Percentiles rank a stretch among this genome's conserved stretches.
Evolutionary conservation across 2,329 filamentous ascomycete species (phyloP).

Genomic region (Nemania abortiva): DNA sequence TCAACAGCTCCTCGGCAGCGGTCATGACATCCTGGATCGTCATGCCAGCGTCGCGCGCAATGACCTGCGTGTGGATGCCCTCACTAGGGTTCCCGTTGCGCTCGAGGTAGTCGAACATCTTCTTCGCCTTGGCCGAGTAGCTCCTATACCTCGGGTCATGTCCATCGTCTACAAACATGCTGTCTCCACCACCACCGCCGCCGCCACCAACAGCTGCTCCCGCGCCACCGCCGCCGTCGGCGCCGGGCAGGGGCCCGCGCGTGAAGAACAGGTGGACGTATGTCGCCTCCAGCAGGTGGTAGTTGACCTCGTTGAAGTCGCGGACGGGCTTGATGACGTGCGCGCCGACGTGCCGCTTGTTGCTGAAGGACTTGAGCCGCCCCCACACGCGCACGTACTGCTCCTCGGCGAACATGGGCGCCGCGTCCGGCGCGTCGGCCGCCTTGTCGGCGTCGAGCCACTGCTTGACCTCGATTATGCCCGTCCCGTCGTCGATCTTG

Average conservation of each 20-base stretch:
- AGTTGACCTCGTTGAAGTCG: slow-evolving; percentile 93
- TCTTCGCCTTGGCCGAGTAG: slow-evolving; percentile 70
- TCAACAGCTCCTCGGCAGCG: slow-evolving; percentile 84
- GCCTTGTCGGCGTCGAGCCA: slow-evolving; percentile 77
- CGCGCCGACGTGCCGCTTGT: slow-evolving; percentile 83
- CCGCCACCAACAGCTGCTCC: slow-evolving; percentile 51
- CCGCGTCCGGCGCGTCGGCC: slow-evolving; percentile 48
- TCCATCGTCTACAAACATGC: slow-evolving; percentile 68
- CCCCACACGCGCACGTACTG: slow-evolving; percentile 89
- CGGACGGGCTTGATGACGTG: slow-evolving; percentile 83
- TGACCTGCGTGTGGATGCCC: slow-evolving; percentile 83
- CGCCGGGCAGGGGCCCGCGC: slow-evolving; percentile 66
- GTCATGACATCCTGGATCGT: slow-evolving; percentile 76
- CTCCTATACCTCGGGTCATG: slow-evolving; percentile 57
- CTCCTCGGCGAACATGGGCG: slow-evolving; percentile 73
- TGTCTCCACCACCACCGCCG: slow-evolving; percentile 56
- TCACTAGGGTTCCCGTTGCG: slow-evolving; percentile 79
- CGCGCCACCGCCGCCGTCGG: slow-evolving; percentile 52
- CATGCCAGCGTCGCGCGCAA: slow-evolving; percentile 75
- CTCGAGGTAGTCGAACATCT: slow-evolving; percentile 78
- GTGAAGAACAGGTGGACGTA: slow-evolving; percentile 88
- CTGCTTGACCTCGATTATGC: slow-evolving; percentile 89
- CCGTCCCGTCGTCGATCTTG: slow-evolving; percentile 94
- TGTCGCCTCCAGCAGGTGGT: slow-evolving; percentile 90
- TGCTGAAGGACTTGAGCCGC: slow-evolving; percentile 83